Percentiles rank a stretch among this genome's conserved stretches.
phyloP scores from a whole-genome alignment of 1,284 basidiomycete species.

The Coniferiporia sulphurascens region DNA sequence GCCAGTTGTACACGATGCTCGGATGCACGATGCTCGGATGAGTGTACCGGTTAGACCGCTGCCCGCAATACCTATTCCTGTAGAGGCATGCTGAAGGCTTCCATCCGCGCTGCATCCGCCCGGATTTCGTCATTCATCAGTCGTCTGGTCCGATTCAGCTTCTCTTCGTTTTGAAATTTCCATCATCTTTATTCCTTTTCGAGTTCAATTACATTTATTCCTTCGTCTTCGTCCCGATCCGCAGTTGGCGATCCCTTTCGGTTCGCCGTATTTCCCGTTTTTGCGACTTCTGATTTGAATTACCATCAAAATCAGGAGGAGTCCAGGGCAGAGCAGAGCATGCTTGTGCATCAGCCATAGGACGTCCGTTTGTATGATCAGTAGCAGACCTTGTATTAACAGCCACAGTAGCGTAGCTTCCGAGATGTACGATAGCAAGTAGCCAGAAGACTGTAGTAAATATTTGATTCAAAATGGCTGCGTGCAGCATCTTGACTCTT shows the following conservation, averaged over 20 bases:
- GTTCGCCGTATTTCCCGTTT: neutral
- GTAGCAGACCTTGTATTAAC: slow-evolving; percentile 1
- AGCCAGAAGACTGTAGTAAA: neutral
- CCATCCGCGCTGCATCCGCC: neutral
- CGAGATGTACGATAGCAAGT: neutral
- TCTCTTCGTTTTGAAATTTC: neutral
- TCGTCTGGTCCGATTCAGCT: neutral
- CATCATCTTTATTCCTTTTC: neutral
- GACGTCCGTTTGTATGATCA: neutral
- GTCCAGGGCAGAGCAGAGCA: neutral
- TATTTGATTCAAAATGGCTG: too few species aligned
- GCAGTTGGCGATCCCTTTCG: neutral
- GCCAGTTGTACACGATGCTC: neutral
- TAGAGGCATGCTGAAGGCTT: neutral
- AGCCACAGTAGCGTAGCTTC: neutral
- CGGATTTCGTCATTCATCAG: neutral
- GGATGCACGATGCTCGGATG: neutral
- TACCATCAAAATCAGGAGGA: neutral
- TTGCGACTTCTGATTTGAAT: neutral
- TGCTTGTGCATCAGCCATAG: neutral
- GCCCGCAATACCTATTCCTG: slow-evolving; percentile 3
- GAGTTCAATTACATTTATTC: neutral
- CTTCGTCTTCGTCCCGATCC: neutral
- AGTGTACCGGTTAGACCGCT: slow-evolving; percentile 2
- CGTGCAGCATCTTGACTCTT: too few species aligned